Base-by-base conservation (phyloP, 2,329 filamentous ascomycete species). In the Colletotrichum scovillei region DNA sequence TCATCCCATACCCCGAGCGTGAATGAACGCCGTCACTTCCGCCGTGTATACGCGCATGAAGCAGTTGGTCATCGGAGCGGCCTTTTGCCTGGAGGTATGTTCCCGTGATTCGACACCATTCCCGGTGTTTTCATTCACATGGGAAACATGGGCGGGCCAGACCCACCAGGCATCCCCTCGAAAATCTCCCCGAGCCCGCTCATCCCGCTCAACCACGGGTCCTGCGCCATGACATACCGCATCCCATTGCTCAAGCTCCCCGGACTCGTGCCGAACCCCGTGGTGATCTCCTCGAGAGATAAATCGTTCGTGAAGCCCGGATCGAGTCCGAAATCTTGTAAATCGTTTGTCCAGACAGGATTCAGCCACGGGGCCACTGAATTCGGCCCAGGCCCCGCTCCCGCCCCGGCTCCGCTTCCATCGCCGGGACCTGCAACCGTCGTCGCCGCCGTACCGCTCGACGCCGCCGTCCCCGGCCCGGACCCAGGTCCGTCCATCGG, bases 141-240 rank as follows among this genome's bases (percentile, higher is more conserved):
- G n/a, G 79, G 78, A 75, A 84, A 82, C 67, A 82, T 78, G 63
- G 79, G 79, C 26, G 70, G 22, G 69, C 75, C 16, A 76, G 74
- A 68, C 6, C 55, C 46, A 32, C 81, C 79, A 0, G 81, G 82
- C 28, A 84, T 75, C 14, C 79, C 79, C 59, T 82, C 80, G 26
- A 85, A 82, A 69, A 81, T 79, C 62, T 81, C 67, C 4, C 60
- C 60, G 19, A 73, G 60, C 8, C 60, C 80, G 9, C 77, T 81
- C 67, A 84, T 81, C 79, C 81, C 80, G 19, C 77, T 82, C 68
- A 85, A 81, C 80, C 84, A 85, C 16, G 82, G 81, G 68, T 86
- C 84, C 69, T 81, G 79, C 16, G 72, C 74, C 63, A 85, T 78
- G 64, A 82, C 78, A 73, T 81, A 82, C 42, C 80, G 78, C 63